Evolutionary conservation across 2,329 filamentous ascomycete genomes (phyloP), one percentile per base, ranked within the genome.

Genomic region (Aspergillus tanneri): DNA sequence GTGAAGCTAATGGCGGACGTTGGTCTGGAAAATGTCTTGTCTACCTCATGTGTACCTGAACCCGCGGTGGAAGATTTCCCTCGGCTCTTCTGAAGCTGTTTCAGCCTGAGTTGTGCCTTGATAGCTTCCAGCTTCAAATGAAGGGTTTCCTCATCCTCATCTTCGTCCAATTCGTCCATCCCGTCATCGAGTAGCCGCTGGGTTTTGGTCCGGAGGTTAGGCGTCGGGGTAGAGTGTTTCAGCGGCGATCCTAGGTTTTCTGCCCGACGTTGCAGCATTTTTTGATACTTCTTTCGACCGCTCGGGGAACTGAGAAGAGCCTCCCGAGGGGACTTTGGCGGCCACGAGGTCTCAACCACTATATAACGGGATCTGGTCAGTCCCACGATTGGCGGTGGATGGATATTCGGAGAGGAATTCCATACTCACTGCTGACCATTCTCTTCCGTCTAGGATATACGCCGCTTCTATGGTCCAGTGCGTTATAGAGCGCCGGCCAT

Each of bases 91-190:
- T 93, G 88, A 11, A 97, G 73, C 63, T 86, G 90, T 70, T 96
- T 97, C 55, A 97, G 71, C 69, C 86, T 93, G 43, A 97, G 72
- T 51, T 87, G 85, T 5, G 91, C 90, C 68, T 97, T 86, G 49
- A 99, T 95, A 46, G 88, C 90, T 55, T 91, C 85, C 4, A 97
- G 75, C 66, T 95, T 85, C 53, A 99, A 74, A 63, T 95, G 83
- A 25, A 97, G 72, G 1, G 84, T 95, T 74, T 97, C 91, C 68
- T 96, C 92, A 58, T 95, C 91, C 5, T 95, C 81, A n/a, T 82
- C 79, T 7, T 78, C 87, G 4, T 88, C 78, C 3, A 76, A 72
- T 4, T 70, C 72, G 41, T 72, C 67, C 39, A 61, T 47, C 16
- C 55, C 62, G 32, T 63, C 66, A 41, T 49, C 62, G 55, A 70